Evolutionary conservation across 2,329 filamentous ascomycete genomes (phyloP).

Genomic region (Xylariaceae sp.): DNA sequence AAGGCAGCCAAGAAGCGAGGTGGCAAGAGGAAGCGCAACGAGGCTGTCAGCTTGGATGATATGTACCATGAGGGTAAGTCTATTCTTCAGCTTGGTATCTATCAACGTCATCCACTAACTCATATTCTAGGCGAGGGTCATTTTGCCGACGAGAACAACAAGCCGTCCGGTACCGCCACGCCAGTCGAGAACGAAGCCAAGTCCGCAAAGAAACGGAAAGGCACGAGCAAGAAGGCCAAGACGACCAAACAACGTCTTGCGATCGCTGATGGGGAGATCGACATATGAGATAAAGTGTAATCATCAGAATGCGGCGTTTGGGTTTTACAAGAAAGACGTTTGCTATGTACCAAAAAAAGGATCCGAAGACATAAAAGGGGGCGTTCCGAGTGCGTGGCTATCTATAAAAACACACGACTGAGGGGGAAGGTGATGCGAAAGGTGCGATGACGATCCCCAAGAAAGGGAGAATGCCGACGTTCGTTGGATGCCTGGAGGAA

Average conservation of each 20-base stretch:
- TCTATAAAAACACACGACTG: too few species aligned
- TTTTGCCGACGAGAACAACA: conserved; percentile 85
- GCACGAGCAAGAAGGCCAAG: conserved; percentile 62
- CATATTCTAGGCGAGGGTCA: conserved; percentile 75
- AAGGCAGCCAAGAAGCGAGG: conserved; percentile 61
- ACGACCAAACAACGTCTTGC: conserved; percentile 65
- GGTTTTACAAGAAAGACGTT: conserved; percentile 9
- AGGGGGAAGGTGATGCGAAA: too few species aligned
- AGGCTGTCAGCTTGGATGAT: conserved; percentile 74
- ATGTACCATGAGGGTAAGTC: conserved; percentile 98
- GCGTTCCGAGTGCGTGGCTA: conserved; percentile 14
- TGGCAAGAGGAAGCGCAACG: conserved; percentile 52
- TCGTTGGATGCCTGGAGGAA: too few species aligned
- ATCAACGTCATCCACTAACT: conserved; percentile 30
- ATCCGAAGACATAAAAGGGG: conserved; percentile 12
- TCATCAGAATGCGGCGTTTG: conserved; percentile 18
- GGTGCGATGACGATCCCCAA: too few species aligned
- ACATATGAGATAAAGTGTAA: conserved; percentile 28
- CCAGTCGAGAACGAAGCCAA: conserved; percentile 59
- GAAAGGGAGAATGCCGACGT: too few species aligned
- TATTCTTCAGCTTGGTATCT: not conserved
- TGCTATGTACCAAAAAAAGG: conserved; percentile 14
- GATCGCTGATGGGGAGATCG: conserved; percentile 59
- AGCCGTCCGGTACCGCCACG: conserved; percentile 81
- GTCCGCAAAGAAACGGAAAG: conserved; percentile 45